Percentiles rank a stretch among this genome's conserved stretches.
These are phyloP conservation scores for Penicillium vulpinum DNA, from an alignment of 2,329 filamentous ascomycete species.

Conservation along the genomic window DNA sequence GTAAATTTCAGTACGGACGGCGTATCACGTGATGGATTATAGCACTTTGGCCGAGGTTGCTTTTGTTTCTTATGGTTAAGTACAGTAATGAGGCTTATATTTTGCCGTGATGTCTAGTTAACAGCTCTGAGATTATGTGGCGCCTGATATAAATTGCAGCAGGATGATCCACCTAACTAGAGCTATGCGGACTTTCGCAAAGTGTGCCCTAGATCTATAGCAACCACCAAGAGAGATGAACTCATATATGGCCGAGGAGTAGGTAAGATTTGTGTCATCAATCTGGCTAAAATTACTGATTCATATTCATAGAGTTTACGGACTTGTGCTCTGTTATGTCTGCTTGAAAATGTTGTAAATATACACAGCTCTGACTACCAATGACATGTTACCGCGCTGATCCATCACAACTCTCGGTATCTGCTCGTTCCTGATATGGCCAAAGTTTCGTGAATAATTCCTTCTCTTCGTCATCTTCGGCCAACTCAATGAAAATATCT, in stretches of 20 bases:
- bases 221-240: too few species aligned
- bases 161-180: not conserved
- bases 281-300: too few species aligned
- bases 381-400: not conserved
- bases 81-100: not conserved
- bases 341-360: not conserved
- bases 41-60: not conserved
- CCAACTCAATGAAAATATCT: slow-evolving; percentile 24
- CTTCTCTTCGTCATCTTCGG: slow-evolving; percentile 24
- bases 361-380: not conserved
- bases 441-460: slow-evolving; percentile 27
- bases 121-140: not conserved
- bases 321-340: too few species aligned
- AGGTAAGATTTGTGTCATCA: too few species aligned
- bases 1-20: not conserved
- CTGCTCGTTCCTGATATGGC: slow-evolving; percentile 26
- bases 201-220: not conserved
- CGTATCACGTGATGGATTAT: not conserved
- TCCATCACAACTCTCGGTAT: not conserved
- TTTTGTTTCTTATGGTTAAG: not conserved
- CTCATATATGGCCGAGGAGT: too few species aligned
- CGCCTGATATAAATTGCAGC: not conserved
- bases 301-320: too few species aligned
- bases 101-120: not conserved
- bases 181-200: not conserved